Percentiles rank a stretch among this genome's conserved stretches.
Evolutionary conservation across 768 basidiomycete genomes (phyloP).

Genomic region (Kwoniella bestiolae): DNA sequence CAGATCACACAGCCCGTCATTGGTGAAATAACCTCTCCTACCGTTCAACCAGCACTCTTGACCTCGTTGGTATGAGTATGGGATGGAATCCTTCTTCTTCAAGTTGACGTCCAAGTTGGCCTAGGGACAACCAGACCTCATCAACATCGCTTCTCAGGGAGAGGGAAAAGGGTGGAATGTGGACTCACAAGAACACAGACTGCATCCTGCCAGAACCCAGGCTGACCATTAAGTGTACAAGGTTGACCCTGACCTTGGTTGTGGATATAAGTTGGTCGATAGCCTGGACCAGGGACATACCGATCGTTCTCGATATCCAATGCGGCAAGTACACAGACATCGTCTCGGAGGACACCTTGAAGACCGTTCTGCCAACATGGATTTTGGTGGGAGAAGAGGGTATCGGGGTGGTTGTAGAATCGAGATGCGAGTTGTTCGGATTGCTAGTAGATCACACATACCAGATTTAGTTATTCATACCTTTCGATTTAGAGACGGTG

Average conservation of each 20-base stretch:
- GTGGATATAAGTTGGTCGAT: not conserved
- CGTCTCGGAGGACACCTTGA: conserved; percentile 30
- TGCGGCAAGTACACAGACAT: conserved; percentile 31
- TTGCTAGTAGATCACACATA: conserved; percentile 2
- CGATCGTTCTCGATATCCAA: conserved; percentile 13
- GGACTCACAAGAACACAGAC: conserved; percentile 26
- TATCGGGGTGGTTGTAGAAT: conserved; percentile 23
- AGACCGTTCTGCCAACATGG: conserved; percentile 37
- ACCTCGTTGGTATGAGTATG: not conserved
- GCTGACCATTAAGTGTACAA: conserved; percentile 16
- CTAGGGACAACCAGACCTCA: not conserved
- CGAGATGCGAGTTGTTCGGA: conserved; percentile 24
- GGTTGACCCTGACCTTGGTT: conserved; percentile 15
- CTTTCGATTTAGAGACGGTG: no score
- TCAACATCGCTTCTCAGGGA: no score
- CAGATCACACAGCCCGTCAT: conserved; percentile 17
- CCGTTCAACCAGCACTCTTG: conserved; percentile 21
- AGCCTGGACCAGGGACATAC: not conserved
- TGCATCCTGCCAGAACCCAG: conserved; percentile 21
- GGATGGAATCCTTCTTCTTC: conserved; percentile 12
- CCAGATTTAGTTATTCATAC: no score
- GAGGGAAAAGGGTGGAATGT: no score
- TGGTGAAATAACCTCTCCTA: conserved; percentile 21
- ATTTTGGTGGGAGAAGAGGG: conserved; percentile 22
- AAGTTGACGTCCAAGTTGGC: not conserved